Evolutionary conservation across 2,329 filamentous ascomycete species (phyloP), one percentile per base, ranked within the genome.

Genomic region (Talaromyces sp.): DNA sequence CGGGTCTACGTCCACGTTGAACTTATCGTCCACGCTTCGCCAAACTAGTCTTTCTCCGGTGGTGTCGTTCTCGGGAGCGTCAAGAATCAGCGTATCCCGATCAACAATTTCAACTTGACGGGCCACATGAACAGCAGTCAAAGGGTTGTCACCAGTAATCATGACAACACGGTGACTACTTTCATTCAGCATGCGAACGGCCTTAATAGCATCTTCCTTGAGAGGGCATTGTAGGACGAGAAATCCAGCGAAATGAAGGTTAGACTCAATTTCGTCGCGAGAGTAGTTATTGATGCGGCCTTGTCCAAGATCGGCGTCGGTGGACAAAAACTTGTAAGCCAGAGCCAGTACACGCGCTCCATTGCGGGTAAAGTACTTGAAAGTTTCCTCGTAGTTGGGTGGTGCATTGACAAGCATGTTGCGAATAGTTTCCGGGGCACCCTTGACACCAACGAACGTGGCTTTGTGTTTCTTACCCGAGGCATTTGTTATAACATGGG

Each of bases 161-260:
- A 99, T 99, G 68, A 99, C 90, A 54, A 96, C 92, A 69, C 95
- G 91, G 76, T 99, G 95, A 78, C 93, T 98, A 77, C 93, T 98
- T 81, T 99, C 95, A 73, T 97, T 99, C 69, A 99, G 84, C 92
- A 98, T 97, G 66, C 90, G 91, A 47, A 99, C 91, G 44, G 95
- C 88, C 74, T 95, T 88, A 78, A 96, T 90, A 54, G 95, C 95
- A 74, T 99, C 95, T 28, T 96, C 93, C 79, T 99, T 99, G 61
- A 99, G 83, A 5, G 95, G 95, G 70, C 92, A 97, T 75, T 97
- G 93, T 32, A 99, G 82, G 57, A 99, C 92, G 65, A 99, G 81
- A 80, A 99, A 99, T 62, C 95, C 95, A 63, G 95, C 95, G 77
- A 99, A 99, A 22, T 84, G 87, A 55, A 99, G 80, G 27, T 89